These are phyloP conservation scores for Exophiala calicioides DNA, from an alignment of 2,329 filamentous ascomycete genomes.

Conservation along the genomic window DNA sequence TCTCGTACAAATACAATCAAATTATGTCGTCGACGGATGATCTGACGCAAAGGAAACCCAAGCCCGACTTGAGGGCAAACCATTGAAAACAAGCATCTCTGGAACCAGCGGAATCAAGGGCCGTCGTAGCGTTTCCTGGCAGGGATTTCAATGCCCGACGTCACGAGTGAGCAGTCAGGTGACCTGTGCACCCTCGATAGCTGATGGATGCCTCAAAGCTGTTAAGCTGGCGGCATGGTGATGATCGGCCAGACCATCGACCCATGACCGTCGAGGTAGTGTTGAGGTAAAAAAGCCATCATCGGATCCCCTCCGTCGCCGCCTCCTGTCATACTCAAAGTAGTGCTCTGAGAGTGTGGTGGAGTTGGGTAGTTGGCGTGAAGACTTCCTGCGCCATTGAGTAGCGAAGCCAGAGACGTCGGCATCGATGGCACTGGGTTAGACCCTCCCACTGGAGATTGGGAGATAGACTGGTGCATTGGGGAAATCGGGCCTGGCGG, in stretches of 20 bases:
- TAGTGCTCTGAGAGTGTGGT: slow-evolving; percentile 15
- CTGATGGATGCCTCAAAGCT: too few relatives aligned
- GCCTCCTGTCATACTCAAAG: background rate
- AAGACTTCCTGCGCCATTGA: slow-evolving; percentile 21
- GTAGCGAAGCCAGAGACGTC: slow-evolving; percentile 27
- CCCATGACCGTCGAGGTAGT: slow-evolving; percentile 23
- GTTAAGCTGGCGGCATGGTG: slow-evolving; percentile 17
- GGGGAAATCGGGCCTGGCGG: slow-evolving; percentile 16
- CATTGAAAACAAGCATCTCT: too few relatives aligned
- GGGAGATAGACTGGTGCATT: slow-evolving; percentile 11
- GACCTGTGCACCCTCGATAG: too few relatives aligned
- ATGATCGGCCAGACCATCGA: slow-evolving; percentile 23
- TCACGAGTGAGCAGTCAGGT: too few relatives aligned
- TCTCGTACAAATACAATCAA: too few relatives aligned
- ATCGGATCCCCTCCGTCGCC: slow-evolving; percentile 12
- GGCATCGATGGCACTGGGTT: slow-evolving; percentile 14
- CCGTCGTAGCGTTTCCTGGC: too few relatives aligned
- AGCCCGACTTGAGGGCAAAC: too few relatives aligned
- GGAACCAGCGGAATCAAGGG: too few relatives aligned
- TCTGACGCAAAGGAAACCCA: too few relatives aligned
- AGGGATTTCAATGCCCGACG: too few relatives aligned
- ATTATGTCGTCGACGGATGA: too few relatives aligned
- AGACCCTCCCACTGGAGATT: slow-evolving; percentile 4
- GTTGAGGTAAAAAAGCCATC: slow-evolving; percentile 21
- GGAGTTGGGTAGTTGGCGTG: slow-evolving; percentile 23